These are phyloP conservation scores for Celoporthe dispersa DNA, from an alignment of 2,329 filamentous ascomycete species.

Conservation along the genomic window DNA sequence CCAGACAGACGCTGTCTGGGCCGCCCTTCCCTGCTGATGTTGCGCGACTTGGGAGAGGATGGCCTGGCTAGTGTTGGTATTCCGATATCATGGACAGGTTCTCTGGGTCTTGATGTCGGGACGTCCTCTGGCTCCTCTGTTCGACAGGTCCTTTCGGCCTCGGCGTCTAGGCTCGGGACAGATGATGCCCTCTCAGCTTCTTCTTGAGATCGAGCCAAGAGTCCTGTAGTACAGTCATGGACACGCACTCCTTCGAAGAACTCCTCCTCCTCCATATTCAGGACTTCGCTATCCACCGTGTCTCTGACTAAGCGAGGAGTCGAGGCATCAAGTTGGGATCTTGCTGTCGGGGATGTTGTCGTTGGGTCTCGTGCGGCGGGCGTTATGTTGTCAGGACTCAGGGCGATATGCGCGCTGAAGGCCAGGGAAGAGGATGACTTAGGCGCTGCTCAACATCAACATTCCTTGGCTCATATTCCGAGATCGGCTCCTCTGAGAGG, in stretches of 20 bases:
- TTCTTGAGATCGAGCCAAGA: background rate
- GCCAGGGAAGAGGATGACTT: background rate
- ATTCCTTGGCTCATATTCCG: background rate
- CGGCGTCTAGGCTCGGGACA: background rate
- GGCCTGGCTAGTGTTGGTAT: conserved; percentile 13
- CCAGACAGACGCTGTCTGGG: conserved; percentile 10
- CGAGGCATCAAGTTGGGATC: conserved; percentile 39
- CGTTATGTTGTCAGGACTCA: conserved; percentile 34
- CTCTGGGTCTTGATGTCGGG: background rate
- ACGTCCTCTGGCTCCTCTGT: background rate
- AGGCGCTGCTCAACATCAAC: background rate
- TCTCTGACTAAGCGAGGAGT: background rate
- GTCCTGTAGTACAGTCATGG: background rate
- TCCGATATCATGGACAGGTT: background rate
- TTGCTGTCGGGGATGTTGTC: conserved; percentile 36
- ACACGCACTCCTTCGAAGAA: background rate
- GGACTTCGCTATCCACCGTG: conserved; percentile 20
- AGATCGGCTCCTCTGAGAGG: background rate
- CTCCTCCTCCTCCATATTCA: background rate
- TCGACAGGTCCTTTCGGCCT: background rate
- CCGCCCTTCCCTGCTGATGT: conserved; percentile 17
- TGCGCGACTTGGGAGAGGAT: conserved; percentile 24
- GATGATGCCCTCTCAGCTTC: background rate
- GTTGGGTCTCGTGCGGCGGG: conserved; percentile 43
- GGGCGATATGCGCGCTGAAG: conserved; percentile 6